Conservation (phyloP, 371 early-diverging fungal genomes). For the Circinella umbellata region DNA sequence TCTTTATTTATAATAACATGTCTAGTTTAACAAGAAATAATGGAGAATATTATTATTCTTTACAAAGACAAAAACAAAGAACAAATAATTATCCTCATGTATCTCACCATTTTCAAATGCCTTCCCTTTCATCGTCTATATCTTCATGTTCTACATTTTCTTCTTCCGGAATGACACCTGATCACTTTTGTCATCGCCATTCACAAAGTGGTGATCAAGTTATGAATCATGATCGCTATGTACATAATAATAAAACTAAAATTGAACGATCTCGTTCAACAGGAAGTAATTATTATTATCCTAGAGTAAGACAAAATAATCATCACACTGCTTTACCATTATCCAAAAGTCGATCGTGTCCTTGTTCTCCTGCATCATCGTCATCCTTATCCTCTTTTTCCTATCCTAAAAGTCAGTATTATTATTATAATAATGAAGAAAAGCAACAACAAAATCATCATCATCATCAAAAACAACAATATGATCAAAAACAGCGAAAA, state of each 20-base stretch:
- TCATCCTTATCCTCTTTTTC: too few species aligned
- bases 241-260: background rate
- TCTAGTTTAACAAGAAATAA: background rate
- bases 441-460: background rate
- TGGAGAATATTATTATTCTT: background rate
- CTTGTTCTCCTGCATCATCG: background rate
- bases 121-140: slow-evolving; percentile 6
- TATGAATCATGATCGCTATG: background rate
- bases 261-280: slow-evolving; percentile 4
- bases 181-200: background rate
- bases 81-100: background rate
- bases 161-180: background rate
- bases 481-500: background rate
- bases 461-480: background rate
- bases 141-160: slow-evolving; percentile 1
- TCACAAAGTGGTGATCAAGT: background rate
- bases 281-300: slow-evolving; percentile 8
- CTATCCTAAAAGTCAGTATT: too few species aligned
- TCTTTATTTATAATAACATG: background rate
- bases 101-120: background rate
- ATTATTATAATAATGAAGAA: too few species aligned
- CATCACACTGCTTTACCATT: background rate
- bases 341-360: slow-evolving; percentile 5
- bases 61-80: background rate
- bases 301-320: background rate